phyloP scores from a whole-genome alignment of 345 rosid genomes.

The Populus ilicifolia region DNA sequence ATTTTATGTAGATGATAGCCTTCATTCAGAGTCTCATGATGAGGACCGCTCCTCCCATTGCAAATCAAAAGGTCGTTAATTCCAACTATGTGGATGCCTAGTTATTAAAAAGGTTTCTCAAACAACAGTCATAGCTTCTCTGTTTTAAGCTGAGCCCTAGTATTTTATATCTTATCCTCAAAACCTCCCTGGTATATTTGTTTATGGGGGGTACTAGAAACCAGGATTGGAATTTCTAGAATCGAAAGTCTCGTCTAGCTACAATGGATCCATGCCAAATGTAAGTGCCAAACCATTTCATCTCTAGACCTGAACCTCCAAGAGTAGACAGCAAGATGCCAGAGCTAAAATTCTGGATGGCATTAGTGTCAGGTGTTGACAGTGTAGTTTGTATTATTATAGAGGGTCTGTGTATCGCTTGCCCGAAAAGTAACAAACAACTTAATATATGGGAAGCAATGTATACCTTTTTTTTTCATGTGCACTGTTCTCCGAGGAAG shows the following conservation, averaged over 20 bases:
- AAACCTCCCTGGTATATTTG: not conserved
- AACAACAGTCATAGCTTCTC: not conserved
- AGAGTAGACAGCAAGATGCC: not conserved
- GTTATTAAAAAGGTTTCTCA: not conserved
- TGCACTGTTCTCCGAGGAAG: no score
- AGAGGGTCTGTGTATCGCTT: not conserved
- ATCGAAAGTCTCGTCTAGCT: not conserved
- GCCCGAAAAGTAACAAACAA: no score
- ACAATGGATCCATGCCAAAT: not conserved
- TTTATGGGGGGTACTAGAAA: not conserved
- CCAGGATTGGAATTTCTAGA: slow-evolving; percentile 2
- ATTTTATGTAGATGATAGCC: slow-evolving; percentile 51
- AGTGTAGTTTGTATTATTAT: not conserved
- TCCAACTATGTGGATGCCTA: slow-evolving; percentile 27
- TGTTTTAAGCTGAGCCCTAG: not conserved
- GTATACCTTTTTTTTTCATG: no score
- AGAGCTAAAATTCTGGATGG: not conserved
- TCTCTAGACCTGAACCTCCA: not conserved
- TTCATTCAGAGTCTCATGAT: slow-evolving; percentile 77
- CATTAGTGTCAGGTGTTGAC: not conserved
- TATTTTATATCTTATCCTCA: not conserved
- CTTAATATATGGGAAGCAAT: no score
- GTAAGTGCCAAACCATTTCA: not conserved
- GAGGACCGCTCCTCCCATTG: slow-evolving; percentile 49
- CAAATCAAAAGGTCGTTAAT: slow-evolving; percentile 23